Evolutionary conservation across 768 basidiomycete genomes (phyloP).

Genomic region (Mycena vitilis): DNA sequence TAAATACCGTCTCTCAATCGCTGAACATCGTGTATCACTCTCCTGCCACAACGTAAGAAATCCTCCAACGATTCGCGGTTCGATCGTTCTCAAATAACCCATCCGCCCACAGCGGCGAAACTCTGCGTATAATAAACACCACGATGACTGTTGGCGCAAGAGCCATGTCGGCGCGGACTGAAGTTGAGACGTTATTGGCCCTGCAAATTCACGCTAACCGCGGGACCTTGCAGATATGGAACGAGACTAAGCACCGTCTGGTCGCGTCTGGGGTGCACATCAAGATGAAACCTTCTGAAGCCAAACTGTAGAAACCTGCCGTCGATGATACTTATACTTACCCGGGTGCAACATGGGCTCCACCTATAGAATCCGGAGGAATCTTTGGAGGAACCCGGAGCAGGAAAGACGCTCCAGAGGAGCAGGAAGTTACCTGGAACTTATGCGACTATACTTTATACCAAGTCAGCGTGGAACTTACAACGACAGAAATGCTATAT

Average conservation of each 20-base stretch:
- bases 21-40: conserved; percentile 68
- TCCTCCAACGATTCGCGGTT: too few relatives aligned
- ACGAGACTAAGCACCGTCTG: conserved; percentile 61
- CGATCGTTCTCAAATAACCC: too few relatives aligned
- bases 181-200: conserved; percentile 46
- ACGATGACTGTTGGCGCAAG: conserved; percentile 63
- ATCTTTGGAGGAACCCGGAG: too few relatives aligned
- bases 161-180: conserved; percentile 60
- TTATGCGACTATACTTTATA: too few relatives aligned
- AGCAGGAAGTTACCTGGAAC: too few relatives aligned
- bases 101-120: conserved; percentile 57
- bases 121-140: conserved; percentile 62
- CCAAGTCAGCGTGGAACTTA: too few relatives aligned
- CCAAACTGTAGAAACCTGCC: conserved; percentile 17
- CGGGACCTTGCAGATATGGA: conserved; percentile 63
- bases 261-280: conserved; percentile 67
- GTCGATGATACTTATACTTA: too few relatives aligned
- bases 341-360: too few relatives aligned
- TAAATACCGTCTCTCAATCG: conserved; percentile 60
- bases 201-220: background rate
- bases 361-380: too few relatives aligned
- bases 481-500: too few relatives aligned
- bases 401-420: too few relatives aligned
- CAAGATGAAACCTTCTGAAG: conserved; percentile 62
- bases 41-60: conserved; percentile 58